Percentiles rank a stretch among this genome's conserved stretches.
These are phyloP conservation scores for Arthrobotrys megalospora DNA, from an alignment of 2,329 filamentous ascomycete genomes.

Conservation along the genomic window DNA sequence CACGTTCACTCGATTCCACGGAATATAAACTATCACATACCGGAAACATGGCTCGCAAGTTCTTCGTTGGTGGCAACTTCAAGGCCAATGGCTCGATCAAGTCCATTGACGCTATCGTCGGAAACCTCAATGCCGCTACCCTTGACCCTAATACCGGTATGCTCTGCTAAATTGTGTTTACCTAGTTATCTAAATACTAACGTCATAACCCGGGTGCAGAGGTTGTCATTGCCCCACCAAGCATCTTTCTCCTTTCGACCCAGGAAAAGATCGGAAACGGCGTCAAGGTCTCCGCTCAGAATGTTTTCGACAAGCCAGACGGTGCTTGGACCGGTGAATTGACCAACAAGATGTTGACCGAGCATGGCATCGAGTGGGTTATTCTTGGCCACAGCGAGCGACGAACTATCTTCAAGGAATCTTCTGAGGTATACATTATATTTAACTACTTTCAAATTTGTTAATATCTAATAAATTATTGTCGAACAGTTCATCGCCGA, in stretches of 20 bases:
- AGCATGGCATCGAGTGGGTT: conserved; percentile 88
- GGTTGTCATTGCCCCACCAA: conserved; percentile 92
- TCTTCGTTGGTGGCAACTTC: conserved; percentile 99
- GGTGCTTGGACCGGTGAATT: conserved; percentile 98
- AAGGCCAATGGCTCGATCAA: conserved; percentile 98
- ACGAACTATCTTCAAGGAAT: conserved; percentile 88
- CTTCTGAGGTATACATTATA: conserved; percentile 74
- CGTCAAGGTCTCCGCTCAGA: conserved; percentile 92
- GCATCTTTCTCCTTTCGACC: conserved; percentile 89
- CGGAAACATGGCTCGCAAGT: conserved; percentile 75
- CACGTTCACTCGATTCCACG: conserved; percentile 30
- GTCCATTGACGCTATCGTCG: conserved; percentile 91
- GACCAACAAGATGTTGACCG: conserved; percentile 89
- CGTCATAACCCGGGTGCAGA: conserved; percentile 76
- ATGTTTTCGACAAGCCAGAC: conserved; percentile 96
- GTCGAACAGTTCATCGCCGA: conserved; percentile 78
- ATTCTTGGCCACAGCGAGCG: conserved; percentile 97
- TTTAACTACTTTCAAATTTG: neutral
- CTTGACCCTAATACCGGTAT: conserved; percentile 82
- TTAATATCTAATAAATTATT: neutral
- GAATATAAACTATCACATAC: conserved; percentile 18
- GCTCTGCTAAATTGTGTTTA: conserved; percentile 65
- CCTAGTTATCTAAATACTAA: neutral
- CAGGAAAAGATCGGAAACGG: conserved; percentile 72
- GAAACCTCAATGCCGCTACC: conserved; percentile 87